phyloP scores from a whole-genome alignment of 106 monocot genomes.

The Vanilla planifolia region DNA sequence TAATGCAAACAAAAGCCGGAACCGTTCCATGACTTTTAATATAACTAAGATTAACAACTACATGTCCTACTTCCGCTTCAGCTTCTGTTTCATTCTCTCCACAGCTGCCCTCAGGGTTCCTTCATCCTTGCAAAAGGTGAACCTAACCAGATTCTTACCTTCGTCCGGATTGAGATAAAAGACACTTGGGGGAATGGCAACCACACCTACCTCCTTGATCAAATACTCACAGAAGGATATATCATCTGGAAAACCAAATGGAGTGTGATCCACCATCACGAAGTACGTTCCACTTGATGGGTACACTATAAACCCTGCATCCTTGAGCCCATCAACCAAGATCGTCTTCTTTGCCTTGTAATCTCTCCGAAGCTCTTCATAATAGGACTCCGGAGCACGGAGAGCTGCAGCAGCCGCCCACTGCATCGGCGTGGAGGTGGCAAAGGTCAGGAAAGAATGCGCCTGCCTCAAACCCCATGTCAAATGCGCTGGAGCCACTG shows the following conservation, averaged over 20 bases:
- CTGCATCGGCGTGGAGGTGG: constrained; percentile 95
- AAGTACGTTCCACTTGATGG: constrained; percentile 92
- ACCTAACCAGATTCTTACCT: constrained; percentile 90
- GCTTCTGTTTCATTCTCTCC: constrained; percentile 73
- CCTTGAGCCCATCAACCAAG: constrained; percentile 75
- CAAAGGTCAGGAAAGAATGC: constrained; percentile 84
- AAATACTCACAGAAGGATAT: constrained; percentile 85
- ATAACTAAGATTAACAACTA: no score
- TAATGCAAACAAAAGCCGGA: no score
- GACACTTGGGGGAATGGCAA: constrained; percentile 83
- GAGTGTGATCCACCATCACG: constrained; percentile 86
- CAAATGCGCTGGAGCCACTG: constrained; percentile 62
- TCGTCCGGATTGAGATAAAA: constrained; percentile 91
- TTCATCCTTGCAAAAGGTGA: constrained; percentile 95
- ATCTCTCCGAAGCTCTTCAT: constrained; percentile 68
- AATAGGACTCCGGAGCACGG: constrained; percentile 61
- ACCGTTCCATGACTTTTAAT: no score
- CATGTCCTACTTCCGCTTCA: constrained; percentile 29
- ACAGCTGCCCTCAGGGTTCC: constrained; percentile 74
- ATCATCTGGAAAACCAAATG: constrained; percentile 91
- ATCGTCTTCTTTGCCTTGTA: constrained; percentile 77
- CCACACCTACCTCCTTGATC: constrained; percentile 90
- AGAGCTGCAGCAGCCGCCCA: constrained; percentile 71
- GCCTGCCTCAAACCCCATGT: constrained; percentile 93
- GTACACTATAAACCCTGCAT: constrained; percentile 72